Evolutionary conservation across 2,329 filamentous ascomycete genomes (phyloP).

Genomic region (Trichoderma endophyticum): DNA sequence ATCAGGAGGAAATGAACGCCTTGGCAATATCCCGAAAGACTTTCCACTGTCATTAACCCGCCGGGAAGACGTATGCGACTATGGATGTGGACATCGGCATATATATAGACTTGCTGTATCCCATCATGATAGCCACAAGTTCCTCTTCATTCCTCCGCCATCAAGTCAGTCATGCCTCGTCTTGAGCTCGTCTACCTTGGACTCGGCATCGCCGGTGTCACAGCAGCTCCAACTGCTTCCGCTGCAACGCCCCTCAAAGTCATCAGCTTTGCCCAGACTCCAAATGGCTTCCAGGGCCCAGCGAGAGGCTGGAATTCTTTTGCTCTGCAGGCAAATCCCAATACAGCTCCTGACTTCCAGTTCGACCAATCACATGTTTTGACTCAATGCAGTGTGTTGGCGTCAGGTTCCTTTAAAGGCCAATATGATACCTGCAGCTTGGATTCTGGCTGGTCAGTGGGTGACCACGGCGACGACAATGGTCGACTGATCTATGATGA

Average conservation of each 20-base stretch:
- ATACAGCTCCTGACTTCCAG: constrained; percentile 7
- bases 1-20: background rate
- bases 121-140: background rate
- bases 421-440: constrained; percentile 22
- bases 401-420: constrained; percentile 5
- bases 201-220: constrained; percentile 2
- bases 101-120: background rate
- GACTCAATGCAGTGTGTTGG: constrained; percentile 21
- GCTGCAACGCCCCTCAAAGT: constrained; percentile 19
- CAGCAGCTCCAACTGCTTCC: constrained; percentile 5
- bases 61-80: background rate
- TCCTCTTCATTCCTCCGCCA: background rate
- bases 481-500: constrained; percentile 22
- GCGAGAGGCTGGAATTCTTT: constrained; percentile 23
- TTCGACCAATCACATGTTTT: constrained; percentile 23
- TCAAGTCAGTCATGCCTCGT: background rate
- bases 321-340: constrained; percentile 21
- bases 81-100: too few relatives aligned
- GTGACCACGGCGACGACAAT: constrained; percentile 22
- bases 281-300: constrained; percentile 20
- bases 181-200: constrained; percentile 5
- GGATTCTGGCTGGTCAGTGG: constrained; percentile 24
- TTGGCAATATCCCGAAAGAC: background rate
- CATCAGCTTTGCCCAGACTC: constrained; percentile 19
- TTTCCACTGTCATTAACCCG: background rate